Percentiles rank a stretch among this genome's conserved stretches.
Conservation (phyloP, 176 grass and related monocot species). For the Neostapfia colusana region DNA sequence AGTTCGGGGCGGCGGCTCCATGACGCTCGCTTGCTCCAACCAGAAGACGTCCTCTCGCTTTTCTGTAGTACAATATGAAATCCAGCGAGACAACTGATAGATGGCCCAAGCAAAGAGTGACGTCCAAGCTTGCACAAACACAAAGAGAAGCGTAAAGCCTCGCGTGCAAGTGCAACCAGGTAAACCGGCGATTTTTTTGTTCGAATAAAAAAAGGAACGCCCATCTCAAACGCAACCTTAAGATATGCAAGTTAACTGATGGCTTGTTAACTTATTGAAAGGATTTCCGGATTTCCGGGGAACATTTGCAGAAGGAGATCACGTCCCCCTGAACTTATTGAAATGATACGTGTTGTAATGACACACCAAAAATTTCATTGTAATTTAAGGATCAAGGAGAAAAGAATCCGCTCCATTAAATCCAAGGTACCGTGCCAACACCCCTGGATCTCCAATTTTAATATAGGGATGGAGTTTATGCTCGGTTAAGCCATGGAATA, state of each 20-base stretch:
- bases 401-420: no score
- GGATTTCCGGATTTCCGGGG: accelerated
- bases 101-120: constrained; percentile 23
- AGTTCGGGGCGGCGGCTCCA: constrained; percentile 1
- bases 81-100: not conserved
- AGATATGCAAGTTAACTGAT: not conserved
- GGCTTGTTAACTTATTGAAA: no score
- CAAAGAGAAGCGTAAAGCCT: not conserved
- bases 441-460: no score
- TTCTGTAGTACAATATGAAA: not conserved
- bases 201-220: not conserved
- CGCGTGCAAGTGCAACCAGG: not conserved
- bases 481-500: no score
- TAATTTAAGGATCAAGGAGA: no score
- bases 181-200: not conserved
- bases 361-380: no score
- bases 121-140: constrained; percentile 28
- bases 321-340: not conserved
- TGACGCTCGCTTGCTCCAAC: not conserved
- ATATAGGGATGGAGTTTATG: no score
- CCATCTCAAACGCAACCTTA: not conserved
- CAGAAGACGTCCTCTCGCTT: not conserved
- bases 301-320: not conserved
- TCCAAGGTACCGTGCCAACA: no score
- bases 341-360: not conserved